phyloP scores from a whole-genome alignment of 805 yeast species.

The Candida oleophila region DNA sequence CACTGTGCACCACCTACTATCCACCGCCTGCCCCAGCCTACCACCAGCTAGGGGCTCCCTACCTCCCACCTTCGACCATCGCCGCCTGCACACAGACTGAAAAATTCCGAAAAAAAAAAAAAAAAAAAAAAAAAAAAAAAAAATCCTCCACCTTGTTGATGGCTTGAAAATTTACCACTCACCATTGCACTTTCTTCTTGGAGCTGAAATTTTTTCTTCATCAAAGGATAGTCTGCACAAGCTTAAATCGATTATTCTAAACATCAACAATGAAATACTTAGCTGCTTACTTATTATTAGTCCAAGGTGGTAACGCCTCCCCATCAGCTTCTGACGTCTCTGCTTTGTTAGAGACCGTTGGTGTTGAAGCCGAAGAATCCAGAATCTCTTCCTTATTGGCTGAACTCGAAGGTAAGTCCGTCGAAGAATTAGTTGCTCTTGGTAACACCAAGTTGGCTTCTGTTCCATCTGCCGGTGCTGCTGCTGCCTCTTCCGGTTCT shows the following conservation, averaged over 20 bases:
- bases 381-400: constrained; percentile 77
- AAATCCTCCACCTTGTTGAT: background rate
- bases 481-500: constrained; percentile 71
- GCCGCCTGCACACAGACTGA: background rate
- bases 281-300: constrained; percentile 98
- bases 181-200: background rate
- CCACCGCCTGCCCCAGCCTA: background rate
- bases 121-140: background rate
- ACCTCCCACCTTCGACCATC: background rate
- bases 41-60: background rate
- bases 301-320: constrained; percentile 92
- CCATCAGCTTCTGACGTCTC: constrained; percentile 93
- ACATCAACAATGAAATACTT: constrained; percentile 75
- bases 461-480: constrained; percentile 98
- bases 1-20: background rate
- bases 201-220: constrained; percentile 14
- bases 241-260: constrained; percentile 82
- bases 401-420: constrained; percentile 91
- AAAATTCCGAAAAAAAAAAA: background rate
- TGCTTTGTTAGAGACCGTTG: constrained; percentile 88
- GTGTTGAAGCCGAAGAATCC: constrained; percentile 91
- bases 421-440: constrained; percentile 86
- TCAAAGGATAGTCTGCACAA: constrained; percentile 77
- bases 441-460: constrained; percentile 97
- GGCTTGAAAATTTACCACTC: background rate